A percentile compares a stretch with the other conserved stretches of the same genome.
These are phyloP conservation scores for Ballota nigra DNA, from an alignment of 257 asterid species.

Conservation along the genomic window DNA sequence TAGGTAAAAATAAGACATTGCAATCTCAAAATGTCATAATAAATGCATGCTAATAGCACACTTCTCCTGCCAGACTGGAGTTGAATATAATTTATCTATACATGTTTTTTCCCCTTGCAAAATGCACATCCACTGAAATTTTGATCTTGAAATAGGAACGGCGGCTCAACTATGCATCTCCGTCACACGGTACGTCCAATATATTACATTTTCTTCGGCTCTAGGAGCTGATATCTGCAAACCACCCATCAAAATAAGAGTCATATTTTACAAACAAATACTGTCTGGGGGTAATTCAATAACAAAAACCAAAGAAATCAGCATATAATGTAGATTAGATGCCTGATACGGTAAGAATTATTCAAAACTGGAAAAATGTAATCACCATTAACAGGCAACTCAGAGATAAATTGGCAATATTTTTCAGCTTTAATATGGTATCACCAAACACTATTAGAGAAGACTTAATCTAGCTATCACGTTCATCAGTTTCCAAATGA, in stretches of 20 bases:
- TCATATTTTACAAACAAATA: background rate
- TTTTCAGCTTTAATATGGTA: background rate
- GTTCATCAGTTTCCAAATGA: background rate
- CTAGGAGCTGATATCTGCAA: conserved; percentile 12
- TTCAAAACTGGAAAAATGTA: background rate
- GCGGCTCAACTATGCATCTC: conserved; percentile 22
- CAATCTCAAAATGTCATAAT: conserved; percentile 16
- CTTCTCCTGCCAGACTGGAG: conserved; percentile 21
- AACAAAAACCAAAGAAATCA: background rate
- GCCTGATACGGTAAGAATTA: background rate
- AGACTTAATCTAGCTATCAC: background rate
- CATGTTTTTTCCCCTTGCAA: conserved; percentile 27
- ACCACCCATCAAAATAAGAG: background rate
- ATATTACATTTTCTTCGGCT: conserved; percentile 16
- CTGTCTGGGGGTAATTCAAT: background rate
- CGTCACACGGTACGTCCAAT: conserved; percentile 14
- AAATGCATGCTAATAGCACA: conserved; percentile 23
- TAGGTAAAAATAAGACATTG: background rate
- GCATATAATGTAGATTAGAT: background rate
- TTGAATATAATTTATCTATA: conserved; percentile 28
- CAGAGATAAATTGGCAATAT: background rate
- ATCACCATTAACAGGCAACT: background rate
- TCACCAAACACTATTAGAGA: background rate
- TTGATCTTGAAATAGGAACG: conserved; percentile 21
- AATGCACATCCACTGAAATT: conserved; percentile 28